Conservation (phyloP, 2,329 filamentous ascomycete genomes). For the Penicillium thymicola region DNA sequence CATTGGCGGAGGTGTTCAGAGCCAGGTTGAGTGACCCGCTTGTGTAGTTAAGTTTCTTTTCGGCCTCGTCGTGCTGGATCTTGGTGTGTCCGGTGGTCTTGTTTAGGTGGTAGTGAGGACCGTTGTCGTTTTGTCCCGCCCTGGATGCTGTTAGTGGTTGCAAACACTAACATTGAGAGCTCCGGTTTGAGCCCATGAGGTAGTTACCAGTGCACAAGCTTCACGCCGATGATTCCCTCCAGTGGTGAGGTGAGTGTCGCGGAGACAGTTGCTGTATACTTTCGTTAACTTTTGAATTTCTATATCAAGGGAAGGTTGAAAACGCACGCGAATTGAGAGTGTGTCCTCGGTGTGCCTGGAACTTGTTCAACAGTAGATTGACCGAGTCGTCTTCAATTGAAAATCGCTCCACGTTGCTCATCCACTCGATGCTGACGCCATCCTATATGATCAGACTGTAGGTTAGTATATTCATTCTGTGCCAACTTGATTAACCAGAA, state of each 20-base stretch:
- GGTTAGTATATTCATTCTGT: neutral
- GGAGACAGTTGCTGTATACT: constrained; percentile 31
- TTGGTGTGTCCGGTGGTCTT: constrained; percentile 26
- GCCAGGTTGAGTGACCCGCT: constrained; percentile 34
- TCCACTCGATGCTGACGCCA: constrained; percentile 40
- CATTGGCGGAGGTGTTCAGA: constrained; percentile 35
- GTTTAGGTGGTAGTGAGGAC: constrained; percentile 36
- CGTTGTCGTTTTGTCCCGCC: constrained; percentile 36
- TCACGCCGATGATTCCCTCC: constrained; percentile 41
- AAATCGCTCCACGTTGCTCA: constrained; percentile 41
- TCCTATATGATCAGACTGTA: constrained; percentile 22
- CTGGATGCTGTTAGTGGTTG: constrained; percentile 12
- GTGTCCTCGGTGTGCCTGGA: constrained; percentile 39
- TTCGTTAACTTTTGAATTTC: neutral
- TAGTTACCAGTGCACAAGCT: constrained; percentile 37
- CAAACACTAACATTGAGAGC: neutral
- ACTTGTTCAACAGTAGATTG: constrained; percentile 38
- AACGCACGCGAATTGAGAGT: constrained; percentile 38
- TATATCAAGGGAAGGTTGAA: neutral
- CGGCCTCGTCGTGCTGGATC: constrained; percentile 25
- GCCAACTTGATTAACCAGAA: neutral
- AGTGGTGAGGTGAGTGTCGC: constrained; percentile 35
- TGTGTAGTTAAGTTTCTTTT: constrained; percentile 28
- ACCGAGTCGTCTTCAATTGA: constrained; percentile 31
- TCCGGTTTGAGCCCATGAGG: neutral